Base-by-base conservation (phyloP, 1,139 yeast species). In the Taphrina betulina region DNA sequence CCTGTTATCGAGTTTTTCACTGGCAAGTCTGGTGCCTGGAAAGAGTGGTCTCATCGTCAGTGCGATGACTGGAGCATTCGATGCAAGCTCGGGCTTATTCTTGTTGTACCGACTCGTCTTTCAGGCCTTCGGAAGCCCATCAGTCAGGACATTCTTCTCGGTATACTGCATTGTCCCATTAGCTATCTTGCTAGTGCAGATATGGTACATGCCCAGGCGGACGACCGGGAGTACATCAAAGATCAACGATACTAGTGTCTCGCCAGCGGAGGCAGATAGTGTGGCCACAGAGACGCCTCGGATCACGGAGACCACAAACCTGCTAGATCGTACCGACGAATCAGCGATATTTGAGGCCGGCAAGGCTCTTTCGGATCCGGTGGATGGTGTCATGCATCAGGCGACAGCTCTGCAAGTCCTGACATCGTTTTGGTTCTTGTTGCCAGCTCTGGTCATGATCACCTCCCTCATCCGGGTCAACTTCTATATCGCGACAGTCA, bases 1-100 rank as follows among this genome's bases (percentile, higher is more conserved):
- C 17, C 85, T 83, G 66, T 83, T 86, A 58, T 81, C 90, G n/a
- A 78, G 85, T 53, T 82, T 85, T 75, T 94, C 85, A 64, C 72
- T 85, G 64, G 83, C 92, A 3, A 83, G 82, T 65, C 74, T 83
- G 16, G 82, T 84, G 71, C 94, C 94, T 2, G 75, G 75, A 55
- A 77, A 76, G 64, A 81, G 89, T 3, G 95, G 95, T 1, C 73
- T 83, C 53, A 75, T 85, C 43, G 69, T 86, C 63, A 92, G 94
- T 0, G 66, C 83, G 16, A 71, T 86, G 54, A 83, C 92, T 1
- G 94, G 94, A 10, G 83, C 89, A 0, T 82, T 85, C 63, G 94
- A 86, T 67, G 78, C 90, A 0, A 82, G 90, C 0, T 79, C 90
- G 8, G 89, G 90, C 0, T 74, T 85, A 29, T 86, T 83, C 66